Percentiles rank a stretch among this genome's conserved stretches.
Evolutionary conservation across 2,329 filamentous ascomycete species (phyloP).

Genomic region (Cytospora piceae): DNA sequence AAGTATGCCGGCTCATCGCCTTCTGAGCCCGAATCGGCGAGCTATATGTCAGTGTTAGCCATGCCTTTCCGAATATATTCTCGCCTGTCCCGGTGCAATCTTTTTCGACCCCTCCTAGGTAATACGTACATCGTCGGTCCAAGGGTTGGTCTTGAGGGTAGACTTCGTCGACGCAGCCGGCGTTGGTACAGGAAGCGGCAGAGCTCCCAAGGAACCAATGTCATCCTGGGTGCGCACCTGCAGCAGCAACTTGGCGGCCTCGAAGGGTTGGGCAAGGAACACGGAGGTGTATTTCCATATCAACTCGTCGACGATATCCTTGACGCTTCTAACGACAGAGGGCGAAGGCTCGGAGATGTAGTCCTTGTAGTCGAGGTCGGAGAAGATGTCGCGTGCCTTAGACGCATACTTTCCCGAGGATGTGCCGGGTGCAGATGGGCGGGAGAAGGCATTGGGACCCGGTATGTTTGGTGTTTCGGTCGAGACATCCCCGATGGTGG

Average conservation of each 20-base stretch:
- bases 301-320: constrained; percentile 79
- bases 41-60: constrained; percentile 32
- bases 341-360: constrained; percentile 79
- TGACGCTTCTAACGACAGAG: constrained; percentile 73
- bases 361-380: constrained; percentile 89
- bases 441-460: constrained; percentile 49
- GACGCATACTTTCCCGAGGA: constrained; percentile 53
- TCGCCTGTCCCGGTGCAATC: background rate
- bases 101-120: background rate
- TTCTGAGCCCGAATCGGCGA: constrained; percentile 69
- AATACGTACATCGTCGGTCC: constrained; percentile 37
- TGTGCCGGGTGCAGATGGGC: constrained; percentile 43
- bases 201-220: constrained; percentile 41
- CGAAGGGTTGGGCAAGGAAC: constrained; percentile 91
- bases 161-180: constrained; percentile 24
- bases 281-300: constrained; percentile 91
- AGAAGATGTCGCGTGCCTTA: constrained; percentile 82
- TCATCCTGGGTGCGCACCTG: constrained; percentile 70
- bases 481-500: constrained; percentile 55
- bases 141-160: constrained; percentile 32
- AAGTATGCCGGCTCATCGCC: constrained; percentile 85
- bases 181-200: constrained; percentile 29
- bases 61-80: background rate
- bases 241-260: constrained; percentile 91
- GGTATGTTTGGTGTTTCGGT: constrained; percentile 43